Percentiles rank a stretch among this genome's conserved stretches.
Evolutionary conservation across 2,329 filamentous ascomycete species (phyloP).

Genomic region (Microcyclospora pomicola): DNA sequence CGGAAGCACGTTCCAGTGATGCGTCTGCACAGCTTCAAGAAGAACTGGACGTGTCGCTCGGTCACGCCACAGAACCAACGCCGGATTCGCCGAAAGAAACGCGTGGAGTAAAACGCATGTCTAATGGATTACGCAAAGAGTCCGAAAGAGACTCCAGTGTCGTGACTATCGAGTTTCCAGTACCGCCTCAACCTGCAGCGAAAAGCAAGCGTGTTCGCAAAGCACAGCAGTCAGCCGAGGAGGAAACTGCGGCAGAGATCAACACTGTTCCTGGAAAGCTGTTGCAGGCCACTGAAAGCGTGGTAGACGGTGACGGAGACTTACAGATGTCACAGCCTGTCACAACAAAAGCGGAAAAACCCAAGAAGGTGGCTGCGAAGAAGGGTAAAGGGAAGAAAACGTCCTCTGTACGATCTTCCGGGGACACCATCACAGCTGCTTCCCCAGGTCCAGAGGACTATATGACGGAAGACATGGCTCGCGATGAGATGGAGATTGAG

Average conservation of each 20-base stretch:
- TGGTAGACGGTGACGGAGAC: conserved; percentile 2
- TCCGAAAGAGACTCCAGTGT: conserved; percentile 9
- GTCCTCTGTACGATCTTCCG: conserved; percentile 14
- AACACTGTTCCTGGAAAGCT: too few relatives aligned
- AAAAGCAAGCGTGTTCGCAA: conserved; percentile 13
- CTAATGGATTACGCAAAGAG: conserved; percentile 23
- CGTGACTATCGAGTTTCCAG: conserved; percentile 11
- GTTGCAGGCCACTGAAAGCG: too few relatives aligned
- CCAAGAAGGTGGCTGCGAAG: conserved; percentile 13
- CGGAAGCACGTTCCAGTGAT: conserved; percentile 6
- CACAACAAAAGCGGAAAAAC: conserved; percentile 2
- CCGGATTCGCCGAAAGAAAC: conserved; percentile 11
- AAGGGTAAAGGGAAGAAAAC: conserved; percentile 16
- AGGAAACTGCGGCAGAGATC: too few relatives aligned
- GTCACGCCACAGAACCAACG: conserved; percentile 5
- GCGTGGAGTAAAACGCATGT: conserved; percentile 25
- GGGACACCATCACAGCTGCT: conserved; percentile 10
- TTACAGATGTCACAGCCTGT: too few relatives aligned
- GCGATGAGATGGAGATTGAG: conserved; percentile 20
- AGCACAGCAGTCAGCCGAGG: neutral
- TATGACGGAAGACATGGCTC: conserved; percentile 7
- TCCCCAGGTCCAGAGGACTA: conserved; percentile 5
- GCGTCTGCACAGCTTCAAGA: conserved; percentile 19
- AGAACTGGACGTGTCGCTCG: conserved; percentile 20
- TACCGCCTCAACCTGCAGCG: conserved; percentile 17